These are phyloP conservation scores for Tetracladium setigerum DNA, from an alignment of 495 filamentous ascomycete genomes.

Conservation along the genomic window DNA sequence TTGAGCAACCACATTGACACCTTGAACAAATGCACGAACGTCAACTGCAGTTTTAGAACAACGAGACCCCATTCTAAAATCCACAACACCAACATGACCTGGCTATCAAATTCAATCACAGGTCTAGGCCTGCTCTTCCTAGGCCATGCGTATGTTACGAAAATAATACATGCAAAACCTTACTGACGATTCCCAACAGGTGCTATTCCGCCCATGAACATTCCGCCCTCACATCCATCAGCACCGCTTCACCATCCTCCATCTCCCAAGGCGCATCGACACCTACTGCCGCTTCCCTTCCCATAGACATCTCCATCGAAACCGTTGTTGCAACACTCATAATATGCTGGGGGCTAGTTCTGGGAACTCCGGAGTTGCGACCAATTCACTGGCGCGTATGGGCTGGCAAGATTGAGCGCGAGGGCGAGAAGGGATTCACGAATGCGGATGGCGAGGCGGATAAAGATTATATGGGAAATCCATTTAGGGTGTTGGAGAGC, in stretches of 20 bases:
- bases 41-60: not conserved
- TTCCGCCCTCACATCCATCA: conserved; percentile 56
- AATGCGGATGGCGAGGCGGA: conserved; percentile 55
- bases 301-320: conserved; percentile 73
- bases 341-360: conserved; percentile 62
- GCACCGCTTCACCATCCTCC: conserved; percentile 41
- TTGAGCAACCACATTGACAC: not conserved
- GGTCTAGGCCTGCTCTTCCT: conserved; percentile 59
- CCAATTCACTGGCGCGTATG: conserved; percentile 77
- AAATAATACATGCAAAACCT: not conserved
- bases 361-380: conserved; percentile 59
- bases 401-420: conserved; percentile 74
- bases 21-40: not conserved
- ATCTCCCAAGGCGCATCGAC: conserved; percentile 24
- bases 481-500: conserved; percentile 35
- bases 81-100: conserved; percentile 43
- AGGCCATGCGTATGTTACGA: conserved; percentile 58
- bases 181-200: conserved; percentile 29
- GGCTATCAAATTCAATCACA: conserved; percentile 56
- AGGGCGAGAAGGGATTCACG: conserved; percentile 62
- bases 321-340: conserved; percentile 63
- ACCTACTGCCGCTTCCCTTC: conserved; percentile 38
- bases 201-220: conserved; percentile 86
- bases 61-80: not conserved
- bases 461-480: conserved; percentile 45